A percentile compares a stretch with the other conserved stretches of the same genome.
Evolutionary conservation across 768 basidiomycete species (phyloP).

Genomic region (Mycena crocata): DNA sequence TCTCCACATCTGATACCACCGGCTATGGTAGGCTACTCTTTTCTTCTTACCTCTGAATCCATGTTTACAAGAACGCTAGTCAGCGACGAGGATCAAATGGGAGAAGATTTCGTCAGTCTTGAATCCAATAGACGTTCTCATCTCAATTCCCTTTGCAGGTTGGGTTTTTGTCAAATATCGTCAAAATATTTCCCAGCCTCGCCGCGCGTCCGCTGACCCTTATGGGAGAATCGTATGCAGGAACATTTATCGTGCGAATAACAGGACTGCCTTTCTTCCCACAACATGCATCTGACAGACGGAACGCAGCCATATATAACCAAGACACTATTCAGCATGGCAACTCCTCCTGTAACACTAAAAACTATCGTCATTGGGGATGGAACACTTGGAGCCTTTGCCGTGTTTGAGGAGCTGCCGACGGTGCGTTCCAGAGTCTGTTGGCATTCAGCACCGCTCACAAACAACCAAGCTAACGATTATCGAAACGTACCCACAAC

Average conservation of each 20-base stretch:
- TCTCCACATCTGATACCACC: slow-evolving; percentile 68
- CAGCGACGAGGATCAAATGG: slow-evolving; percentile 74
- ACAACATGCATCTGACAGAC: slow-evolving; percentile 5
- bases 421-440: slow-evolving; percentile 55
- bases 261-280: not conserved
- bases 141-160: slow-evolving; percentile 54
- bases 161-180: slow-evolving; percentile 76
- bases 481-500: slow-evolving; percentile 79
- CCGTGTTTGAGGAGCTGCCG: slow-evolving; percentile 63
- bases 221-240: slow-evolving; percentile 82
- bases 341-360: slow-evolving; percentile 75
- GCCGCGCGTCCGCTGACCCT: slow-evolving; percentile 75
- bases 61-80: slow-evolving; percentile 46
- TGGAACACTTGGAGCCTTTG: slow-evolving; percentile 64
- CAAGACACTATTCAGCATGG: slow-evolving; percentile 72
- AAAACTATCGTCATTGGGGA: slow-evolving; percentile 78
- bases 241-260: slow-evolving; percentile 40
- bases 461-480: slow-evolving; percentile 55
- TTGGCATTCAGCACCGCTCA: not conserved
- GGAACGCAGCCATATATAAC: slow-evolving; percentile 68
- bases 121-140: not conserved
- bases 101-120: slow-evolving; percentile 59
- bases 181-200: slow-evolving; percentile 79
- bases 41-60: not conserved
- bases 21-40: slow-evolving; percentile 63